Percentiles rank a stretch among this genome's conserved stretches.
These are phyloP conservation scores for Dryadomyces quercivorus DNA, from an alignment of 2,329 filamentous ascomycete genomes.

Conservation along the genomic window DNA sequence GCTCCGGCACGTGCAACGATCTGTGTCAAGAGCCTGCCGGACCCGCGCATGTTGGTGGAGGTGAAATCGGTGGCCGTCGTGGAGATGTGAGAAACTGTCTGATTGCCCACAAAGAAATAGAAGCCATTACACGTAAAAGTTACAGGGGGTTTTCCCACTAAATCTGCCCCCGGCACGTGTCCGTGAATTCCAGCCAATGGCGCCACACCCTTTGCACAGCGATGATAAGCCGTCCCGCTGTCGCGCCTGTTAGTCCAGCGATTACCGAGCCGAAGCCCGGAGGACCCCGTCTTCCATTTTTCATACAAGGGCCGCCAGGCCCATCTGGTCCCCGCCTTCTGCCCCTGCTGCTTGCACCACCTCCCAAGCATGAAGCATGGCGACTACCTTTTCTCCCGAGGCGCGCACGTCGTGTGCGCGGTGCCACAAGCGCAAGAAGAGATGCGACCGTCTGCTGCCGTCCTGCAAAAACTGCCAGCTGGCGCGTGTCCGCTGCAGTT, in stretches of 20 bases:
- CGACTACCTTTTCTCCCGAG: constrained; percentile 2
- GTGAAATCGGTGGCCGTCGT: constrained; percentile 19
- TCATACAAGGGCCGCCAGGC: neutral
- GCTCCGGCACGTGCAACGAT: constrained; percentile 25
- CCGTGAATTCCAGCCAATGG: neutral
- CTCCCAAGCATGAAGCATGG: neutral
- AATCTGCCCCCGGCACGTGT: neutral
- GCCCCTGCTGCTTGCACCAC: neutral
- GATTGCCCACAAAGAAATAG: neutral
- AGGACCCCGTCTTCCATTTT: too few relatives aligned
- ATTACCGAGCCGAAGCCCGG: too few relatives aligned
- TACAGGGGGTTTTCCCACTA: neutral
- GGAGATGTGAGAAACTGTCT: constrained; percentile 9
- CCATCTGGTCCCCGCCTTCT: neutral
- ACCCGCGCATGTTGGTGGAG: constrained; percentile 20
- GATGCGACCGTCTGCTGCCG: constrained; percentile 26
- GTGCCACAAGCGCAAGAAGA: constrained; percentile 30
- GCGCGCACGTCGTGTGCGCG: constrained; percentile 12
- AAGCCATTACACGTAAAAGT: neutral
- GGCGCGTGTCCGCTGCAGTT: constrained; percentile 26
- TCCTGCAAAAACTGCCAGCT: constrained; percentile 25
- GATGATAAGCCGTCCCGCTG: neutral
- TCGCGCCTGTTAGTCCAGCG: too few relatives aligned
- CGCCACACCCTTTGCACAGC: neutral
- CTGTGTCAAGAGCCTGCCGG: constrained; percentile 19